Percentiles rank a stretch among this genome's conserved stretches.
phyloP scores from a whole-genome alignment of 2,329 filamentous ascomycete genomes.

The Esteya vermicola region DNA sequence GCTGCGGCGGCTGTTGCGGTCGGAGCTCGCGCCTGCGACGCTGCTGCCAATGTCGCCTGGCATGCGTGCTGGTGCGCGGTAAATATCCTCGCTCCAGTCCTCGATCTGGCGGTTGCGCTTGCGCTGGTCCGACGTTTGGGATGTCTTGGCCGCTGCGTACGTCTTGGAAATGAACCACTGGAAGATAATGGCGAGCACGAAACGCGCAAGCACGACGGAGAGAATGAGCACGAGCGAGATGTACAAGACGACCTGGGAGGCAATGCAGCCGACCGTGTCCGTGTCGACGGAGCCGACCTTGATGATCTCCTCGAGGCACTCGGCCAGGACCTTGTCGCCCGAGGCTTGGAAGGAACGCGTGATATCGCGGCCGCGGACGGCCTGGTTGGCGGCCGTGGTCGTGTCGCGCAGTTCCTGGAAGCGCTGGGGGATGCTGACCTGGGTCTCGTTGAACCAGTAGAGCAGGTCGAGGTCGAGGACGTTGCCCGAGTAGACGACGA shows the following conservation, averaged over 20 bases:
- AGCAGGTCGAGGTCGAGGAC: constrained; percentile 84
- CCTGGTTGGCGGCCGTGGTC: constrained; percentile 39
- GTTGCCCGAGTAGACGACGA: constrained; percentile 87
- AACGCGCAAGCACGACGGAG: constrained; percentile 73
- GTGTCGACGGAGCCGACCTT: constrained; percentile 94
- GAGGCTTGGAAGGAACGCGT: constrained; percentile 75
- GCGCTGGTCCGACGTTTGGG: constrained; percentile 65
- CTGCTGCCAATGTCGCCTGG: constrained; percentile 59
- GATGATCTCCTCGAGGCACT: constrained; percentile 86
- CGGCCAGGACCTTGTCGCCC: constrained; percentile 65
- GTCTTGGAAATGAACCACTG: constrained; percentile 89
- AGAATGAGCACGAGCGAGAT: constrained; percentile 85
- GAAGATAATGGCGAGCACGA: constrained; percentile 78
- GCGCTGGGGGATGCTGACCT: constrained; percentile 60
- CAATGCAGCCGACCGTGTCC: constrained; percentile 92
- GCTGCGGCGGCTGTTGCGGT: constrained; percentile 63
- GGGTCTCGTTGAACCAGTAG: constrained; percentile 72
- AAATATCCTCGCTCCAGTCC: constrained; percentile 96
- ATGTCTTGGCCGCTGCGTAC: constrained; percentile 76
- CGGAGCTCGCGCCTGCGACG: constrained; percentile 38
- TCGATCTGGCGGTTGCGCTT: constrained; percentile 88
- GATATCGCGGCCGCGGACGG: constrained; percentile 70
- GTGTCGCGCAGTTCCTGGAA: constrained; percentile 72
- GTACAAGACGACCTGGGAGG: constrained; percentile 92
- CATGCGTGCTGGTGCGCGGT: constrained; percentile 73